Evolutionary conservation across 2,329 filamentous ascomycete genomes (phyloP).

Genomic region (Verticillium zaregamsianum): DNA sequence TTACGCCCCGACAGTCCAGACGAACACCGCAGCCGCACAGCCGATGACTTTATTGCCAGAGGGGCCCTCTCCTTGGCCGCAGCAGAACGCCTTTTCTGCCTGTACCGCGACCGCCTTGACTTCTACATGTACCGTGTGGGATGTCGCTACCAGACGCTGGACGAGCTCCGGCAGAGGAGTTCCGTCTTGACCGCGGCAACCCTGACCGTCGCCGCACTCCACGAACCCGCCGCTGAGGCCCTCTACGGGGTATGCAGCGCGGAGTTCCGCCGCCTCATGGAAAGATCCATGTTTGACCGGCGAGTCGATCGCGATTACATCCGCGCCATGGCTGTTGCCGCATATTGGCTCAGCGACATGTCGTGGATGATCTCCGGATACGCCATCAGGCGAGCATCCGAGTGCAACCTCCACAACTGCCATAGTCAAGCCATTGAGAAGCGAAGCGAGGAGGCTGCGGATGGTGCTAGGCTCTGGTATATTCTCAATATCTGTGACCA

Average conservation of each 20-base stretch:
- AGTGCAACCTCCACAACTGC: conserved; percentile 39
- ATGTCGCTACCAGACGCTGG: conserved; percentile 43
- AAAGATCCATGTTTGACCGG: conserved; percentile 33
- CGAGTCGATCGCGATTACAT: conserved; percentile 43
- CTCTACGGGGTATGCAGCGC: conserved; percentile 49
- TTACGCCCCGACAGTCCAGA: conserved; percentile 25
- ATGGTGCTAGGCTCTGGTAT: conserved; percentile 58
- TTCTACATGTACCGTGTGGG: conserved; percentile 46
- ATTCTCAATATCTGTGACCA: conserved; percentile 58
- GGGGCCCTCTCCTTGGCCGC: conserved; percentile 41
- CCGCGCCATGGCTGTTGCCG: conserved; percentile 54
- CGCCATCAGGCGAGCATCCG: conserved; percentile 44
- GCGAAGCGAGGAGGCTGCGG: conserved; percentile 38
- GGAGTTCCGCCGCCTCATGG: conserved; percentile 51
- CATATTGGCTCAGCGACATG: conserved; percentile 60
- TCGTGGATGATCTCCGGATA: conserved; percentile 59
- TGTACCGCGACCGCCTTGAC: conserved; percentile 47
- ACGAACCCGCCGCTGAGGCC: conserved; percentile 47
- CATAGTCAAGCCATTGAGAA: conserved; percentile 34
- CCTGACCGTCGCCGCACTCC: conserved; percentile 53
- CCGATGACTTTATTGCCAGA: conserved; percentile 28
- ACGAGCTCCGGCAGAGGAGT: conserved; percentile 49
- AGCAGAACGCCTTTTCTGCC: conserved; percentile 45
- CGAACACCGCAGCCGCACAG: conserved; percentile 5
- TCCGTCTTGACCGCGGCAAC: conserved; percentile 51